Conservation (phyloP, 2,329 filamentous ascomycete genomes). For the Diaporthe ampelina region DNA sequence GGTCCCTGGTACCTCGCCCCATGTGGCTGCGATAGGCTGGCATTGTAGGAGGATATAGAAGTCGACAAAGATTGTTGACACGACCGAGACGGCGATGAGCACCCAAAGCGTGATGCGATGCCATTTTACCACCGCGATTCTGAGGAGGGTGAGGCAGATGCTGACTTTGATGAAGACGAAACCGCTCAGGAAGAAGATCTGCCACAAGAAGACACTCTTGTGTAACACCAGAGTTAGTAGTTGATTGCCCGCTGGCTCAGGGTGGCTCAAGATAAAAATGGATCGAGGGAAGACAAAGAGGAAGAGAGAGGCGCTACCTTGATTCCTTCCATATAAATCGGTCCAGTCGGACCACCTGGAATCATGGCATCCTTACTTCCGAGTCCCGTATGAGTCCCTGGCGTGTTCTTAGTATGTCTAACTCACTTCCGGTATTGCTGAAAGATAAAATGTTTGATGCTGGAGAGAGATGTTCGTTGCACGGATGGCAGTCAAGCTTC, state of each 20-base stretch:
- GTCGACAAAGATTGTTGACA: conserved; percentile 37
- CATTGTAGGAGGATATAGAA: conserved; percentile 41
- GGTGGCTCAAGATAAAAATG: too few species aligned
- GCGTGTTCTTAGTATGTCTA: background rate
- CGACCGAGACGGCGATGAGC: conserved; percentile 35
- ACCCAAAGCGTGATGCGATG: conserved; percentile 38
- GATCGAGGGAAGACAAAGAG: too few species aligned
- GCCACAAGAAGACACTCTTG: conserved; percentile 39
- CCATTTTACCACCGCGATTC: conserved; percentile 39
- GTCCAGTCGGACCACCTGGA: conserved; percentile 15
- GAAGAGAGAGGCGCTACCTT: background rate
- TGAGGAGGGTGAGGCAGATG: conserved; percentile 42
- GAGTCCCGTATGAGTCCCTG: conserved; percentile 43
- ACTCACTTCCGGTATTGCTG: background rate
- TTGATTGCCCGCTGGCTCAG: too few species aligned
- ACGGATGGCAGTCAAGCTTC: too few species aligned
- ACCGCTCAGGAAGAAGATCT: conserved; percentile 41
- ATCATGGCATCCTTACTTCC: conserved; percentile 29
- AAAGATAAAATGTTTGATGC: too few species aligned
- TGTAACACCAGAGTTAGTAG: background rate
- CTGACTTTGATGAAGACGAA: conserved; percentile 43
- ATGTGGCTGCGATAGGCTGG: conserved; percentile 38
- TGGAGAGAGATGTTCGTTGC: too few species aligned
- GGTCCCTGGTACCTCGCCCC: conserved; percentile 37
- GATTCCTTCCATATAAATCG: conserved; percentile 19